phyloP scores from a whole-genome alignment of 129 eudicot genomes.

The Chrysanthemum seticuspe region DNA sequence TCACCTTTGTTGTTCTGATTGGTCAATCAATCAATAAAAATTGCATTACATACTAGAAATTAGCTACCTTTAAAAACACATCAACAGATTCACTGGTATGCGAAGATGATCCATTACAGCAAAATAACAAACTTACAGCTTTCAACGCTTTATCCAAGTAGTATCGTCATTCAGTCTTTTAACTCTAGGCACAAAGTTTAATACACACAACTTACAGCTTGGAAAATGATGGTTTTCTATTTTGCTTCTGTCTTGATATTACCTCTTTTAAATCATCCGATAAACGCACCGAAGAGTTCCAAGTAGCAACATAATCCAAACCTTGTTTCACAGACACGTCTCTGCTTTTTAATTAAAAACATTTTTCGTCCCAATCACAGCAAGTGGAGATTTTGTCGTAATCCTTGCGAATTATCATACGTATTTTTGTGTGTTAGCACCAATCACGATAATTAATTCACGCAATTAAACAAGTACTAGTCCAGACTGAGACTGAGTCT shows the following conservation, averaged over 20 bases:
- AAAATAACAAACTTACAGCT: too few species aligned
- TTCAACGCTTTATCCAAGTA: too few species aligned
- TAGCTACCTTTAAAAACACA: too few species aligned
- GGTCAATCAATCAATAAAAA: too few species aligned
- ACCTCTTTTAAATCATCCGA: slow-evolving; percentile 78
- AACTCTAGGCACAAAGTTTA: too few species aligned
- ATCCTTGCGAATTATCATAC: not conserved
- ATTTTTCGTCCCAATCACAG: slow-evolving; percentile 72
- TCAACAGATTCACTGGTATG: too few species aligned
- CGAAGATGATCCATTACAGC: too few species aligned
- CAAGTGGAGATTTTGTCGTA: slow-evolving; percentile 79
- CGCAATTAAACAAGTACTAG: not conserved
- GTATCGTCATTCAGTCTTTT: too few species aligned
- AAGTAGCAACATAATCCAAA: slow-evolving; percentile 73
- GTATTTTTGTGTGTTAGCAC: too few species aligned
- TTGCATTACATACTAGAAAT: too few species aligned
- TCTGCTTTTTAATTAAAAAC: slow-evolving; percentile 47
- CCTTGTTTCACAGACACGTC: slow-evolving; percentile 65
- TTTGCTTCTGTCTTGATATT: slow-evolving; percentile 37
- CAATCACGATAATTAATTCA: not conserved
- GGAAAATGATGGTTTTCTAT: slow-evolving; percentile 67
- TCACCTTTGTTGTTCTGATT: too few species aligned
- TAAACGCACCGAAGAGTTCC: slow-evolving; percentile 60
- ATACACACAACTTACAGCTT: slow-evolving; percentile 46
- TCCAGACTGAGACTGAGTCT: too few species aligned